A percentile compares a stretch with the other conserved stretches of the same genome.
These are phyloP conservation scores for Gymnopilus junonius DNA, from an alignment of 768 basidiomycete species.

Conservation along the genomic window DNA sequence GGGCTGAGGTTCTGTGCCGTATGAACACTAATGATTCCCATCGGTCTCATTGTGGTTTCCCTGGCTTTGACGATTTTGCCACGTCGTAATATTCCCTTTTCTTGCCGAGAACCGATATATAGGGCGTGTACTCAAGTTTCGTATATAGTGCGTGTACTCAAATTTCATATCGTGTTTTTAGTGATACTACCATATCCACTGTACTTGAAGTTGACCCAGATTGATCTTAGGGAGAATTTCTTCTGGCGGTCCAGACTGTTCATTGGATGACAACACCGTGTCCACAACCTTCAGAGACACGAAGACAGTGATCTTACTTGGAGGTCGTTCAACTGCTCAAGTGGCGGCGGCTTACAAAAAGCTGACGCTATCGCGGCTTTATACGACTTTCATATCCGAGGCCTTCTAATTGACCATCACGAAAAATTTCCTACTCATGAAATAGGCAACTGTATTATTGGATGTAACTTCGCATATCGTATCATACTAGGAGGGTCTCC, in stretches of 20 bases:
- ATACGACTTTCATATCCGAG: constrained; percentile 16
- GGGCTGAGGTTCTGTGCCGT: constrained; percentile 46
- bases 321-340: not conserved
- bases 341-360: not conserved
- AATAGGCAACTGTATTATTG: not conserved
- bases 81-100: not conserved
- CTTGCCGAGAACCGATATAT: not conserved
- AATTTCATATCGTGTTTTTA: not conserved
- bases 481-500: not conserved
- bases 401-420: not conserved
- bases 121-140: too few species aligned
- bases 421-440: not conserved
- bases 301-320: not conserved
- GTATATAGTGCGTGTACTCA: not conserved
- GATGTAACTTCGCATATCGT: not conserved
- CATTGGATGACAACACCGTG: too few species aligned
- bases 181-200: not conserved
- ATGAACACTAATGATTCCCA: constrained; percentile 25
- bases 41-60: constrained; percentile 33
- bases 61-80: constrained; percentile 44
- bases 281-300: not conserved
- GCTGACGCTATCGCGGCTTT: too few species aligned
- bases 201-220: not conserved
- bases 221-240: not conserved
- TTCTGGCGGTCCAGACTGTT: too few species aligned